A percentile compares a stretch with the other conserved stretches of the same genome.
phyloP scores from a whole-genome alignment of 345 rosid genomes.

The Pistacia atlantica region DNA sequence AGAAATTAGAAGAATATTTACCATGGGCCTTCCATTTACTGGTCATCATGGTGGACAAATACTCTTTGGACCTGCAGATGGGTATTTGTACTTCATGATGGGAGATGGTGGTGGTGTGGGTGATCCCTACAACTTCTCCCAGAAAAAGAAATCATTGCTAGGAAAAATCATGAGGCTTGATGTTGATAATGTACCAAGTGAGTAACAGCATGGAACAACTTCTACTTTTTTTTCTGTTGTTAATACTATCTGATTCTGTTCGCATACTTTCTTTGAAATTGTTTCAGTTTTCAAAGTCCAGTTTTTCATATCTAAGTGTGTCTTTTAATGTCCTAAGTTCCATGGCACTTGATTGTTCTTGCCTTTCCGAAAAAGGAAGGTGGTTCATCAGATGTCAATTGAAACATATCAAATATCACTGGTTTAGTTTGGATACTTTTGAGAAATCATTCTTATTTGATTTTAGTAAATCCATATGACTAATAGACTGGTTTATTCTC shows the following conservation, averaged over 20 bases:
- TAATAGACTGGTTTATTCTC: background rate
- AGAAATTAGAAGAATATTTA: conserved; percentile 90
- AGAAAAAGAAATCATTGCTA: conserved; percentile 93
- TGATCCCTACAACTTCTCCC: conserved; percentile 88
- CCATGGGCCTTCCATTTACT: conserved; percentile 91
- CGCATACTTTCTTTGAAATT: background rate
- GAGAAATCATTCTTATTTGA: too few relatives aligned
- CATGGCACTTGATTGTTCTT: background rate
- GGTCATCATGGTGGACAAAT: conserved; percentile 92
- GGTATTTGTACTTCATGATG: conserved; percentile 89
- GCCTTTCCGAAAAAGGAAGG: background rate
- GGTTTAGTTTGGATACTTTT: background rate
- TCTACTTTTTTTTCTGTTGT: background rate
- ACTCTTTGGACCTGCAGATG: conserved; percentile 88
- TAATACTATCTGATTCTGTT: background rate
- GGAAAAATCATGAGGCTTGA: conserved; percentile 95
- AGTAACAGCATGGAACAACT: conserved; percentile 32
- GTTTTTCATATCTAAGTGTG: too few relatives aligned
- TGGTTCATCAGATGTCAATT: background rate
- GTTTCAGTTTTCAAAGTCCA: background rate
- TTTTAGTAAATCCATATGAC: too few relatives aligned
- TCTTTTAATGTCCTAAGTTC: too few relatives aligned
- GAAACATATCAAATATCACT: background rate
- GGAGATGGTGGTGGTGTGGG: conserved; percentile 84
- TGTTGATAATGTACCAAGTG: conserved; percentile 78